Conservation (phyloP, 2,329 filamentous ascomycete species). For the Hypomyces rosellus region DNA sequence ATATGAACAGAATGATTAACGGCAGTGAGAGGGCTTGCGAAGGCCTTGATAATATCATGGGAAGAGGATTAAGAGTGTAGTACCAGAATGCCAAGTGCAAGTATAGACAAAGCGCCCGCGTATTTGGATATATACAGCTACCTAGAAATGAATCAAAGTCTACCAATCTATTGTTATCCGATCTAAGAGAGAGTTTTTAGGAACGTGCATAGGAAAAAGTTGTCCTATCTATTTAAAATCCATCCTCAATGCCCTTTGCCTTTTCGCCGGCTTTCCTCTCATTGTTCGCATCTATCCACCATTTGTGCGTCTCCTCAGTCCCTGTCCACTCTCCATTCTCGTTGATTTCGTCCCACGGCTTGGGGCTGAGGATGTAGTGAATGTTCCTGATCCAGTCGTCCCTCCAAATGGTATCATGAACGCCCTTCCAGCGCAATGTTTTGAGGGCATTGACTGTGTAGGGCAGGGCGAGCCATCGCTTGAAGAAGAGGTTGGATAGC, state of each 20-base stretch:
- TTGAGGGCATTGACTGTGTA: conserved; percentile 59
- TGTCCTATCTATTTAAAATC: background rate
- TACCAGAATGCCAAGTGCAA: conserved; percentile 8
- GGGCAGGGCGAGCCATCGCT: conserved; percentile 51
- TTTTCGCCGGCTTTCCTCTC: conserved; percentile 38
- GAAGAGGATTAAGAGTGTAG: too few species aligned
- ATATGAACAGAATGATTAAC: conserved; percentile 11
- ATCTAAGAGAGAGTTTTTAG: too few species aligned
- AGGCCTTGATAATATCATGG: background rate
- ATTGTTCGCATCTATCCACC: conserved; percentile 49
- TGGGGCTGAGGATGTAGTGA: conserved; percentile 55
- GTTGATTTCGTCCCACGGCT: conserved; percentile 53
- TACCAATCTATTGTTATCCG: too few species aligned
- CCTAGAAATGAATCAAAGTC: background rate
- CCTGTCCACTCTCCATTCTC: conserved; percentile 37
- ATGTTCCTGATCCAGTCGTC: conserved; percentile 55
- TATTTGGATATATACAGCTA: conserved; percentile 7
- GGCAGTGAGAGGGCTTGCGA: background rate
- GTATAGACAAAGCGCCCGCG: conserved; percentile 11
- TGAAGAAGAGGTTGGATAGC: conserved; percentile 48
- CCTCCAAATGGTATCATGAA: conserved; percentile 51
- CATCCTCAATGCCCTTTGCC: conserved; percentile 27
- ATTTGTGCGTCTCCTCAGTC: conserved; percentile 43
- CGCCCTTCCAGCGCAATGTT: conserved; percentile 47
- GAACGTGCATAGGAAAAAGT: too few species aligned